A percentile compares a stretch with the other conserved stretches of the same genome.
Evolutionary conservation across 1,284 basidiomycete genomes (phyloP).

Genomic region (Pisolithus thermaeus): DNA sequence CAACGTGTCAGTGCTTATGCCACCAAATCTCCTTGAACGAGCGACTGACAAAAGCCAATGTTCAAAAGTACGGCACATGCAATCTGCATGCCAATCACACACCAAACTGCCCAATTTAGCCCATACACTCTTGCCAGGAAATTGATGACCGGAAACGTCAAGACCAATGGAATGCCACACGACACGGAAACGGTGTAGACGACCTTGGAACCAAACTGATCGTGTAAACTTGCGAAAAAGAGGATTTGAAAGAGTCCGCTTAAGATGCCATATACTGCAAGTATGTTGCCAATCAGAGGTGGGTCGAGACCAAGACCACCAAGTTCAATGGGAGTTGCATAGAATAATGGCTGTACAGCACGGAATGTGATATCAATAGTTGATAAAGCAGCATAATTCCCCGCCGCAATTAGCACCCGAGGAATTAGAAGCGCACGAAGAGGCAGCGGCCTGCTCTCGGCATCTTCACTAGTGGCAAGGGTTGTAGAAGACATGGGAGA

Average conservation of each 20-base stretch:
- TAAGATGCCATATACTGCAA: constrained; percentile 53
- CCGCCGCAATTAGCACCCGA: constrained; percentile 55
- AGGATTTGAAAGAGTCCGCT: constrained; percentile 64
- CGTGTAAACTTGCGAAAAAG: constrained; percentile 57
- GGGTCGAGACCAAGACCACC: constrained; percentile 66
- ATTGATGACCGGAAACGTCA: constrained; percentile 55
- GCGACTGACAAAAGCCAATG: constrained; percentile 49
- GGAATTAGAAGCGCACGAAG: constrained; percentile 46
- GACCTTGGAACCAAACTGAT: constrained; percentile 52
- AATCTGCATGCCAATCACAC: constrained; percentile 43
- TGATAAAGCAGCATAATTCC: constrained; percentile 61
- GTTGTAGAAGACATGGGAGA: constrained; percentile 10
- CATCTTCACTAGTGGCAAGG: constrained; percentile 17
- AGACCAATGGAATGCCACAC: constrained; percentile 43
- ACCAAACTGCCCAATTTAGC: constrained; percentile 40
- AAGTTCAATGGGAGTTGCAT: constrained; percentile 56
- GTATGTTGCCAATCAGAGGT: constrained; percentile 53
- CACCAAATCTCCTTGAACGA: not conserved
- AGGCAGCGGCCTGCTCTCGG: constrained; percentile 40
- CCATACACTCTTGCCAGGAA: constrained; percentile 41
- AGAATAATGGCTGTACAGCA: constrained; percentile 63
- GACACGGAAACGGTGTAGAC: constrained; percentile 48
- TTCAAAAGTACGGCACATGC: constrained; percentile 42
- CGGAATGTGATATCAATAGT: constrained; percentile 65
- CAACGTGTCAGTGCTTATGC: constrained; percentile 1